phyloP scores from a whole-genome alignment of 371 early-diverging fungal species.

The Zancudomyces culisetae region DNA sequence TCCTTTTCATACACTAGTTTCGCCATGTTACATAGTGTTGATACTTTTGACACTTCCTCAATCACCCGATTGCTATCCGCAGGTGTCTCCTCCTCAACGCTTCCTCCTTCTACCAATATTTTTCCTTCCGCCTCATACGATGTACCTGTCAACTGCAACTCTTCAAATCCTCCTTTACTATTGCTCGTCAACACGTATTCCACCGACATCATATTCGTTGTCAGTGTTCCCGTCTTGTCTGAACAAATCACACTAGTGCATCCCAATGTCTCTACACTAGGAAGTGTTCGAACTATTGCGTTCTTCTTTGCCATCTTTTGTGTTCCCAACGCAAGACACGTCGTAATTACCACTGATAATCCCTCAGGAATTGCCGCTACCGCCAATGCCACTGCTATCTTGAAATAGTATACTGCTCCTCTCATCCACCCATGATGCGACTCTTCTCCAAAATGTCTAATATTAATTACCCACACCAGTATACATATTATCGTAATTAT shows the following conservation, averaged over 20 bases:
- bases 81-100: slow-evolving; percentile 22
- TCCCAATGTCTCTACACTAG: slow-evolving; percentile 90
- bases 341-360: slow-evolving; percentile 89
- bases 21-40: slow-evolving; percentile 85
- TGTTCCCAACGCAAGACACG: slow-evolving; percentile 90
- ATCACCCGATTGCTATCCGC: slow-evolving; percentile 24
- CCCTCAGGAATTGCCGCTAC: slow-evolving; percentile 99
- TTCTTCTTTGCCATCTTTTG: slow-evolving; percentile 90
- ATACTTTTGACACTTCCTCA: slow-evolving; percentile 57
- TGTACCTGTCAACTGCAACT: slow-evolving; percentile 56
- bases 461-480: slow-evolving; percentile 91
- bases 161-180: slow-evolving; percentile 24
- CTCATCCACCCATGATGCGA: slow-evolving; percentile 76
- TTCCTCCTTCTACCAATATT: slow-evolving; percentile 27
- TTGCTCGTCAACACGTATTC: slow-evolving; percentile 32
- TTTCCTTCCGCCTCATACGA: slow-evolving; percentile 70
- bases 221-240: slow-evolving; percentile 97
- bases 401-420: slow-evolving; percentile 85
- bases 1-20: slow-evolving; percentile 54
- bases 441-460: slow-evolving; percentile 83
- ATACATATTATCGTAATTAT: slow-evolving; percentile 88
- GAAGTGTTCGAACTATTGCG: slow-evolving; percentile 87
- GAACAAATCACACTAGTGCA: slow-evolving; percentile 94
- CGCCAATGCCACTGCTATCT: slow-evolving; percentile 95
- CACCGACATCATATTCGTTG: slow-evolving; percentile 95